phyloP scores from a whole-genome alignment of 306 rosid genomes.

The Phaseolus lunatus region DNA sequence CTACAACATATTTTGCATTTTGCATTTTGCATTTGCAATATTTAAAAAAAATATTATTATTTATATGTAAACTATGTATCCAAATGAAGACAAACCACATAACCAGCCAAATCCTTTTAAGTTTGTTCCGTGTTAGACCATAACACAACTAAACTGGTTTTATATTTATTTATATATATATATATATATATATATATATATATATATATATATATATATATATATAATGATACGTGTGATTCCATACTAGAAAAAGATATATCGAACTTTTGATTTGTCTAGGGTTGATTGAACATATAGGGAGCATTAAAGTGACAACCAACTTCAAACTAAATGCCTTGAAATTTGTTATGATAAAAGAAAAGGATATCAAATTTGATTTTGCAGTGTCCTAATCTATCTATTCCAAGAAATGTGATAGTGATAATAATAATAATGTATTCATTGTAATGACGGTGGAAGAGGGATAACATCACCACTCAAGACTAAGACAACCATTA shows the following conservation, averaged over 20 bases:
- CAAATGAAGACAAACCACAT: neutral
- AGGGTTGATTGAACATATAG: neutral
- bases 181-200: too few species aligned
- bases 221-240: neutral
- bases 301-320: slow-evolving; percentile 43
- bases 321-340: slow-evolving; percentile 40
- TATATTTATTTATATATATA: too few species aligned
- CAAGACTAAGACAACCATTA: slow-evolving; percentile 46
- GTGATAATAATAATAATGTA: slow-evolving; percentile 44
- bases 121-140: neutral
- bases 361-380: slow-evolving; percentile 41
- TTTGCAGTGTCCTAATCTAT: slow-evolving; percentile 28
- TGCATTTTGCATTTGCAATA: neutral
- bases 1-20: neutral
- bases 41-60: too few species aligned
- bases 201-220: too few species aligned
- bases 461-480: slow-evolving; percentile 33
- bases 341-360: slow-evolving; percentile 22
- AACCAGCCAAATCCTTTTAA: neutral
- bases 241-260: neutral
- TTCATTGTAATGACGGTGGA: slow-evolving; percentile 47
- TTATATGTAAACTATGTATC: too few species aligned
- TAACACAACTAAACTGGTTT: neutral
- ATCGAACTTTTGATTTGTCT: neutral
- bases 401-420: slow-evolving; percentile 38